Evolutionary conservation across 139 green algal genomes (phyloP), one percentile per base, ranked within the genome.

Genomic region (Closterium sp.): DNA sequence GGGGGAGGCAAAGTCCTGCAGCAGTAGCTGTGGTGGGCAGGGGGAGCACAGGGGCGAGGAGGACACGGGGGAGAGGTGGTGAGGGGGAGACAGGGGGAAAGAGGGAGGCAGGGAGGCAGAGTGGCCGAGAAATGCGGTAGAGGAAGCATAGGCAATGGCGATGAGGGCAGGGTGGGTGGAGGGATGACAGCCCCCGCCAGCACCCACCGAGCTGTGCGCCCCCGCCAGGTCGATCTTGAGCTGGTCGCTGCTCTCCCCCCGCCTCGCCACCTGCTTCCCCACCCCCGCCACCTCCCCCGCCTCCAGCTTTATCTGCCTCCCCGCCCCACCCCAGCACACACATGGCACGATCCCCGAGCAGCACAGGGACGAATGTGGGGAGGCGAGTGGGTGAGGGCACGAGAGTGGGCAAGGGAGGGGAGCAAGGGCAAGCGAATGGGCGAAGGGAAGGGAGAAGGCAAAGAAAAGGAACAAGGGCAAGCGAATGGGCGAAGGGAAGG

Each of bases 1-100:
- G 50, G 85, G 31, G 6, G 34, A 38, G 24, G 31, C 91, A 88
- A 93, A 93, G 31, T 93, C 91, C 30, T 93, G 34, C 88, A 93
- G 13, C n/a, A 42, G 86, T 42, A 93, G 31, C 91, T 93, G 91
- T 27, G 62, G 62, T 22, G 62, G n/a, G n/a, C n/a, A n/a, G n/a
- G n/a, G n/a, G n/a, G n/a, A n/a, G n/a, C n/a, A 13, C 62, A 13
- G 19, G 13, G 50, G 50, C 4, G 50, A 22, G 17, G 17, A 13
- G 19, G 11, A 5, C 17, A 79, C 27, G 62, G 62, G 62, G 62
- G 62, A 79, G 62, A 79, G 38, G 85, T 31, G 85, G 85, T 21
- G 11, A 87, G 85, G 11, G 11, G 17, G 85, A 30, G 28, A 87
- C 9, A 9, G 19, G 38, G 38, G 38, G 38, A 9, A 50, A 50